Conservation (phyloP, 73 alveolate genomes). For the Halteria grandinella region DNA sequence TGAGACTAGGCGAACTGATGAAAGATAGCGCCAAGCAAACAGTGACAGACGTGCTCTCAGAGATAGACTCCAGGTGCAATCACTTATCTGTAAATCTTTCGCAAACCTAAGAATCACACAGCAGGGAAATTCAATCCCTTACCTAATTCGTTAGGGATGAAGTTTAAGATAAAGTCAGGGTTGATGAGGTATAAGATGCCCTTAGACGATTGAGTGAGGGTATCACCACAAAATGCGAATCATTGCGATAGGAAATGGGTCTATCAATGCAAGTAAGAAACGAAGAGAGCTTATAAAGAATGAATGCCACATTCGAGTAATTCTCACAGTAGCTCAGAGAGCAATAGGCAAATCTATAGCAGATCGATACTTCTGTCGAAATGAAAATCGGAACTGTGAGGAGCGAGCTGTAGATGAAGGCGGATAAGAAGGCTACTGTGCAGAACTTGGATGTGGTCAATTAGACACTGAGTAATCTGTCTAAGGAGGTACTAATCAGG, state of each 20-base stretch:
- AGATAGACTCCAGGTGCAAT: neutral
- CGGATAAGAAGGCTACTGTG: slow-evolving; percentile 13
- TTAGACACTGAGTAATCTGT: slow-evolving; percentile 1
- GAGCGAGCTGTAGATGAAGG: neutral
- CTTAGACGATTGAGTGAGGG: slow-evolving; percentile 31
- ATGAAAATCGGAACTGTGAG: slow-evolving; percentile 5
- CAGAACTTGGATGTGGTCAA: slow-evolving; percentile 10
- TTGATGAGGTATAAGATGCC: slow-evolving; percentile 49
- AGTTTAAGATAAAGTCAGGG: slow-evolving; percentile 31
- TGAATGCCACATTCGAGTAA: too few relatives aligned
- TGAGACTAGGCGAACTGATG: neutral
- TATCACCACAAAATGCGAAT: slow-evolving; percentile 1
- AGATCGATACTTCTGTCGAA: too few relatives aligned
- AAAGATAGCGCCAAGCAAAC: slow-evolving; percentile 4
- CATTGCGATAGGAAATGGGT: neutral
- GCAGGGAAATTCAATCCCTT: neutral
- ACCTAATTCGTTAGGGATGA: neutral
- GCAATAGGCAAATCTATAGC: too few relatives aligned
- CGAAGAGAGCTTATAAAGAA: slow-evolving; percentile 30
- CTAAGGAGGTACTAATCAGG: slow-evolving; percentile 27
- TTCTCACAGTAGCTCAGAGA: too few relatives aligned
- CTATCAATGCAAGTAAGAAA: neutral
- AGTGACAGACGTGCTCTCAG: slow-evolving; percentile 7
- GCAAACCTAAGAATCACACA: neutral
- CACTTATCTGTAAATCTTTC: neutral